Evolutionary conservation across 345 rosid species (phyloP), one percentile per base, ranked within the genome.

Genomic region (Dipteronia dyeriana): DNA sequence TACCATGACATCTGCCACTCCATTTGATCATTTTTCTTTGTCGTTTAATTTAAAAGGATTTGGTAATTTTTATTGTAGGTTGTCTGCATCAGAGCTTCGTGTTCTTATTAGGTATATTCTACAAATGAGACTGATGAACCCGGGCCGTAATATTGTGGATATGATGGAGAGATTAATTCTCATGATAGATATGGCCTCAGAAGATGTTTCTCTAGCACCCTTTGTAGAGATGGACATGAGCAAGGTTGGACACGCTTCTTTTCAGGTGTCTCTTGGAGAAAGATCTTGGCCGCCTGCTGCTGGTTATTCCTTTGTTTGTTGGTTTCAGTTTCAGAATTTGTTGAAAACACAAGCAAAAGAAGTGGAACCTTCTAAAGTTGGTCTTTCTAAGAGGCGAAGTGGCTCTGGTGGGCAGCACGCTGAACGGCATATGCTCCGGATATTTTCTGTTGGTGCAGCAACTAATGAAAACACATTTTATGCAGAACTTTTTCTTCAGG

Each of bases 201-300:
- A 94, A 79, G 86, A 90, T 90, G 87, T 92, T 71, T 89, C 99
- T 66, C 81, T 94, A 77, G 97, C 99, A 49, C 98, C 99, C 22
- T 97, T 92, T 84, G 91, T 90, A 76, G 97, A 89, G 91, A 88
- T 97, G 98, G 94, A 92, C 81, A 92, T 94, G 98, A 91, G 92
- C 82, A 97, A 91, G 87, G 80, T 88, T 77, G 99, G 99, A 47
- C 96, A 94, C 84, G 98, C 98, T 83, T 91, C 99, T 77, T 82
- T 97, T 81, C 97, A 94, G 88, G 99, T 92, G 69, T 92, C 99
- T 76, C 84, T 97, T 38, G 99, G 99, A 79, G 99, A 94, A 85
- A 90, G 99, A 88, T 94, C 99, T 69, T 97, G 99, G 99, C 99
- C 99, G 79, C 99, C 98, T 83, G 97, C 98, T 68, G 99, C 97